Conservation (phyloP, 163 green algal species). For the Scenedesmus sp. region DNA sequence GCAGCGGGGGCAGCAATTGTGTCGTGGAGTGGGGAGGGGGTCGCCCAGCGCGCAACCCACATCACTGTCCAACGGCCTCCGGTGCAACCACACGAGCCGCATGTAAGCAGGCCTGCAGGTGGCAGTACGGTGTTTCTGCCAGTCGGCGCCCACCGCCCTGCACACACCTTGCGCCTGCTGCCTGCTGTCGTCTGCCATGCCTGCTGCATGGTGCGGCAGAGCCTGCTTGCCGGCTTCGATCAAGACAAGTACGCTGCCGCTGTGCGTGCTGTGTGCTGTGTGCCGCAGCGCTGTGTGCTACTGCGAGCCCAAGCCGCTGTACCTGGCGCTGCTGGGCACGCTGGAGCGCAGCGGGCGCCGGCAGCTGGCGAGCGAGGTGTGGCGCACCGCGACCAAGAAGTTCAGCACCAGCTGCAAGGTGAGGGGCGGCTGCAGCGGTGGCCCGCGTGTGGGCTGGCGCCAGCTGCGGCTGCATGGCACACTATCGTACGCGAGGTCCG, state of each 20-base stretch:
- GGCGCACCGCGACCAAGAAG: constrained; percentile 86
- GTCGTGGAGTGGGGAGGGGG: too few species aligned
- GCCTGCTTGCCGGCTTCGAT: too few species aligned
- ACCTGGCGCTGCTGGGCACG: constrained; percentile 88
- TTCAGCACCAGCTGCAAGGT: constrained; percentile 89
- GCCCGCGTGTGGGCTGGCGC: background rate
- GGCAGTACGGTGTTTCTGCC: too few species aligned
- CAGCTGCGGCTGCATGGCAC: too few species aligned
- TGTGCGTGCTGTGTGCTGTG: background rate
- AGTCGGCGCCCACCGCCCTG: too few species aligned
- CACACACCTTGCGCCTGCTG: background rate
- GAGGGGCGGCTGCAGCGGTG: constrained; percentile 35
- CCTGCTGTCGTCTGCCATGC: too few species aligned
- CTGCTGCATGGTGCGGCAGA: too few species aligned
- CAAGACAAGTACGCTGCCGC: background rate
- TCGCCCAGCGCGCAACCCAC: too few species aligned
- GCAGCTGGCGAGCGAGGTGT: constrained; percentile 77
- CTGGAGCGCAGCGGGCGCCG: constrained; percentile 61
- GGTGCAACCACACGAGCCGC: too few species aligned
- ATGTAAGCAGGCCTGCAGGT: too few species aligned
- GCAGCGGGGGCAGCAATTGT: background rate
- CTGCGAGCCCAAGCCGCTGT: constrained; percentile 91
- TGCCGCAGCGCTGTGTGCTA: constrained; percentile 76
- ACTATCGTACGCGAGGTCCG: too few species aligned
- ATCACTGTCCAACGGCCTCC: too few species aligned